A percentile compares a stretch with the other conserved stretches of the same genome.
These are phyloP conservation scores for Xylaria sp. DNA, from an alignment of 2,329 filamentous ascomycete species.

Conservation along the genomic window DNA sequence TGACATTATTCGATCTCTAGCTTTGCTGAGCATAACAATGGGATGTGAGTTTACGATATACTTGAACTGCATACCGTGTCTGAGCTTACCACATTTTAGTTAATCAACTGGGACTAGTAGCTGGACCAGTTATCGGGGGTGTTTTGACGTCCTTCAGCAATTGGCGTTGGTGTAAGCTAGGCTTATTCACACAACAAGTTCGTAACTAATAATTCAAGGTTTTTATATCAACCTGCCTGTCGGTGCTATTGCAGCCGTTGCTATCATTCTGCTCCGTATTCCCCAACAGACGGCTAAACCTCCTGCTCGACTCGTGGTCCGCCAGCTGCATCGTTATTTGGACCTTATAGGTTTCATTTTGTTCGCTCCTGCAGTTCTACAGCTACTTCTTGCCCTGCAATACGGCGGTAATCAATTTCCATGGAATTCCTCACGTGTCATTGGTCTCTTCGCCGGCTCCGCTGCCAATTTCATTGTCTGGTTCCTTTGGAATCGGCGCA, in stretches of 20 bases:
- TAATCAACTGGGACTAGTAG: neutral
- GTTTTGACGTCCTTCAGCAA: slow-evolving; percentile 29
- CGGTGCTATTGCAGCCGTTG: neutral
- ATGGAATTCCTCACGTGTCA: neutral
- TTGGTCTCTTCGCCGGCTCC: neutral
- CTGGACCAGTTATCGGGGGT: slow-evolving; percentile 21
- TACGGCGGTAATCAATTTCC: slow-evolving; percentile 43
- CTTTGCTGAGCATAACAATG: slow-evolving; percentile 41
- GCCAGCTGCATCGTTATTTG: slow-evolving; percentile 34
- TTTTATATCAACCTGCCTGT: slow-evolving; percentile 21
- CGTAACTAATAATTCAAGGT: neutral
- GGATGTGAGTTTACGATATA: neutral
- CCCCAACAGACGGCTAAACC: slow-evolving; percentile 1
- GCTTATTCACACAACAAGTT: neutral
- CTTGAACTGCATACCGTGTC: neutral
- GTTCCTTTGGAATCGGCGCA: neutral
- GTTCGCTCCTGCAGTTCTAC: slow-evolving; percentile 48
- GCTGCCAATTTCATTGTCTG: neutral
- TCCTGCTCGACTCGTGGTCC: neutral
- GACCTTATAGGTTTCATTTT: slow-evolving; percentile 39
- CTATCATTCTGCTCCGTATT: neutral
- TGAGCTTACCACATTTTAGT: neutral
- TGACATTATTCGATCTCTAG: neutral
- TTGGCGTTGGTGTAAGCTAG: slow-evolving; percentile 35
- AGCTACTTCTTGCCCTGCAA: slow-evolving; percentile 49